A percentile compares a stretch with the other conserved stretches of the same genome.
Evolutionary conservation across 2,329 filamentous ascomycete genomes (phyloP).

Genomic region (Pseudogymnoascus verrucosus): DNA sequence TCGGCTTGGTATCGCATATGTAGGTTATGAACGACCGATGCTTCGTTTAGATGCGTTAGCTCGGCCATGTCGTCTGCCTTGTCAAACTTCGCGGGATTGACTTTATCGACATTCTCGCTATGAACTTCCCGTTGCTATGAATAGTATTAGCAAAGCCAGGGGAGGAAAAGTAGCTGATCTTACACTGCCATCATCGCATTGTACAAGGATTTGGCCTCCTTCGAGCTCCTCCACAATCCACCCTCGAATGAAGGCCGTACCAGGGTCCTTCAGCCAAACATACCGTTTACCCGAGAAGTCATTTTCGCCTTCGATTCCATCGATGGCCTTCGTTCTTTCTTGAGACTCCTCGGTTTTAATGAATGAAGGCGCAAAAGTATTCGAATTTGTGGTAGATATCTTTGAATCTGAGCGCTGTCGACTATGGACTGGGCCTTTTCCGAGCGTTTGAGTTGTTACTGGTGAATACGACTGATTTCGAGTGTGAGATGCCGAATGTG

Average conservation of each 20-base stretch:
- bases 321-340: conserved; percentile 43
- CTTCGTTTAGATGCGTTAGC: conserved; percentile 93
- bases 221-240: conserved; percentile 80
- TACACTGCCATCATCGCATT: conserved; percentile 88
- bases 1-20: conserved; percentile 93
- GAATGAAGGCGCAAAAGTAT: conserved; percentile 92
- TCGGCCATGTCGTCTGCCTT: conserved; percentile 99
- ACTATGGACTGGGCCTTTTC: conserved; percentile 18
- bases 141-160: conserved; percentile 14
- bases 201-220: conserved; percentile 65
- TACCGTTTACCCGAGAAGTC: conserved; percentile 98
- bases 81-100: conserved; percentile 99
- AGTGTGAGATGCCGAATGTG: conserved; percentile 41
- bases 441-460: conserved; percentile 35
- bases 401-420: conserved; percentile 54
- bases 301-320: conserved; percentile 89
- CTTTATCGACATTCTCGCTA: conserved; percentile 86
- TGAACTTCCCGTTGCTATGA: conserved; percentile 79
- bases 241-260: conserved; percentile 83
- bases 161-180: conserved; percentile 29
- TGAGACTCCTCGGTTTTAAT: conserved; percentile 80
- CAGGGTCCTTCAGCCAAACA: conserved; percentile 88
- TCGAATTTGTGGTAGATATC: conserved; percentile 55
- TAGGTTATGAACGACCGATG: conserved; percentile 94
- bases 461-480: conserved; percentile 62